Evolutionary conservation across 768 basidiomycete species (phyloP).

Genomic region (Tricholoma bakamatsutake): DNA sequence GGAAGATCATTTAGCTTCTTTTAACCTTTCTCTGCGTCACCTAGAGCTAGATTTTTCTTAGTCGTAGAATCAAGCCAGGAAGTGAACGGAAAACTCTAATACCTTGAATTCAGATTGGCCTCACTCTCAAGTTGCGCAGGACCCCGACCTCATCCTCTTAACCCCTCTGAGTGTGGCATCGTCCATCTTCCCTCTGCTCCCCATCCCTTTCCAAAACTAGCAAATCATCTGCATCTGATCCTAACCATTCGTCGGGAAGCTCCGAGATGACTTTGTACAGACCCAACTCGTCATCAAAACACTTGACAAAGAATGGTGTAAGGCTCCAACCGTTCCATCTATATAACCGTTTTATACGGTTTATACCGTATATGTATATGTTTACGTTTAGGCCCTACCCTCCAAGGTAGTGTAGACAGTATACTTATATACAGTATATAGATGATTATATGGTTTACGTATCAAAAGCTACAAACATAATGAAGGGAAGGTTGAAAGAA

Average conservation of each 20-base stretch:
- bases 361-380: not conserved
- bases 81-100: too few species aligned
- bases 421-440: not conserved
- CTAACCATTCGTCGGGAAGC: not conserved
- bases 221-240: not conserved
- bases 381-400: not conserved
- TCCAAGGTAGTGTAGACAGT: not conserved
- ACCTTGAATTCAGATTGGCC: too few species aligned
- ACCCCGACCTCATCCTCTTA: constrained; percentile 28
- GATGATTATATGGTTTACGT: not conserved
- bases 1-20: constrained; percentile 28
- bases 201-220: constrained; percentile 1
- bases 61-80: too few species aligned
- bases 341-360: too few species aligned
- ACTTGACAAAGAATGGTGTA: too few species aligned
- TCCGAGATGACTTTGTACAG: not conserved
- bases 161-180: constrained; percentile 34
- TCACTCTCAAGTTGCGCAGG: too few species aligned
- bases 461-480: too few species aligned
- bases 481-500: too few species aligned
- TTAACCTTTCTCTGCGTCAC: not conserved
- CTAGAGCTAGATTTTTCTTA: too few species aligned
- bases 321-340: too few species aligned
- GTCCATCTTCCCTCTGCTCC: constrained; percentile 35
- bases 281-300: not conserved